Percentiles rank a stretch among this genome's conserved stretches.
Evolutionary conservation across 352 stramenopile species (phyloP).

Genomic region (Blastocystis sp.): DNA sequence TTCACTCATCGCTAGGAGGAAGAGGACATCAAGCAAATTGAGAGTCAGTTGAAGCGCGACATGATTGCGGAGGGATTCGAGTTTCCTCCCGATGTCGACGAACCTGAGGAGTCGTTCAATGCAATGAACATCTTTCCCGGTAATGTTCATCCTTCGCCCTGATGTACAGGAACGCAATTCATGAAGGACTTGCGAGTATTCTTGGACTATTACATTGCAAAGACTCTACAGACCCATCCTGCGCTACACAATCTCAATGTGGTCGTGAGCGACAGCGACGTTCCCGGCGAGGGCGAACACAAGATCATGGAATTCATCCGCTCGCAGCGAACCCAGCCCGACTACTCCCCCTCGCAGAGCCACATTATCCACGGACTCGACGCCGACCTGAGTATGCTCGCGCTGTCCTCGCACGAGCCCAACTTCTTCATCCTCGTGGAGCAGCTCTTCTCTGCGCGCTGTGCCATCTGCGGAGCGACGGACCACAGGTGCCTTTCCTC

Average conservation of each 20-base stretch:
- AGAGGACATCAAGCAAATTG: conserved; percentile 69
- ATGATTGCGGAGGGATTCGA: conserved; percentile 71
- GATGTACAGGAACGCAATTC: conserved; percentile 69
- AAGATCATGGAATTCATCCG: conserved; percentile 97
- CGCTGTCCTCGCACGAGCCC: conserved; percentile 87
- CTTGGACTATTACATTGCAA: conserved; percentile 73
- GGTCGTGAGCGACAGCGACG: conserved; percentile 81
- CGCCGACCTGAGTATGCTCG: conserved; percentile 96
- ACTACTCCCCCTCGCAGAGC: conserved; percentile 67
- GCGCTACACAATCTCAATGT: conserved; percentile 77
- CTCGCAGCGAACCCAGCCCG: conserved; percentile 72
- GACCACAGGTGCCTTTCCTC: conserved; percentile 1
- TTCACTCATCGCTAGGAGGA: conserved; percentile 66
- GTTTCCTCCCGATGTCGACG: conserved; percentile 64
- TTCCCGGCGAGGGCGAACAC: conserved; percentile 88
- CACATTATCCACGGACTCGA: conserved; percentile 78
- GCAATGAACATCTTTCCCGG: conserved; percentile 43
- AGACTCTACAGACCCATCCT: conserved; percentile 72
- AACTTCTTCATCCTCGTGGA: conserved; percentile 78
- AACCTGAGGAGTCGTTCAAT: conserved; percentile 65
- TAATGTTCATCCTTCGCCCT: neutral
- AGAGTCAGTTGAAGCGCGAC: conserved; percentile 73
- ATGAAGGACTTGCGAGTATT: conserved; percentile 76
- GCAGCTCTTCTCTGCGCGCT: conserved; percentile 64
- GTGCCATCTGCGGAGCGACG: conserved; percentile 57